Base-by-base conservation (phyloP, 129 eudicot genomes). In the Flaveria linearis region DNA sequence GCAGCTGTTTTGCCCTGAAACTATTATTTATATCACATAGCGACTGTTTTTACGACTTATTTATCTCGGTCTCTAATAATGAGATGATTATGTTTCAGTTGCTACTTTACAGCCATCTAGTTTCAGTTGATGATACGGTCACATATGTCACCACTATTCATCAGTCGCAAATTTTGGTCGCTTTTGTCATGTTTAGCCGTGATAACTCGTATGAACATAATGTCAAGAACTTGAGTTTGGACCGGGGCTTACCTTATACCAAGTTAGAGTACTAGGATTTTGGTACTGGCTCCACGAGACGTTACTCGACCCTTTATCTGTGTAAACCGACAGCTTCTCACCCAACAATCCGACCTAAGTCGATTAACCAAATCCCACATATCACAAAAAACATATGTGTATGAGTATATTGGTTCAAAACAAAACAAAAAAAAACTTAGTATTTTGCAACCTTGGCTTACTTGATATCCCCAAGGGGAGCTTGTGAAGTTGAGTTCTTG, bases 381-480 rank as follows among this genome's bases (percentile, higher is more conserved):
- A 30, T 63, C 46, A 63, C 23, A 63, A 2, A 2, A 4, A 5
- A 30, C 69, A 60, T 1, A 16, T 28, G 11, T 6, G 1, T 2
- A 30, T 7, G 46, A 63, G 46, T 30, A 63, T 63, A 15, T 30
- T 2, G 12, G 20, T 63, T 33, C 18, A 28, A 47, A 47, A 43
- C 47, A 30, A 61, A 28, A 26, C 13, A 8, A 5, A 63, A 62
- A 63, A 58, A n/a, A n/a, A n/a, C n/a, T n/a, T n/a, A 22, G 7
- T 58, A 26, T 61, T 53, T 73, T 51, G 1, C 2, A 36, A 3
- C 0, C 20, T 17, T 64, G 0, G 3, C 50, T 68, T 74, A 93
- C 97, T 87, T 90, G 95, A 81, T 90, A 90, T 60, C 98, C 98
- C 98, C 98, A 93, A 16, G 87, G 65, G 75, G 63, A 79, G 74